Percentiles rank a stretch among this genome's conserved stretches.
Evolutionary conservation across 345 rosid genomes (phyloP).

Genomic region (Turritis glabra): DNA sequence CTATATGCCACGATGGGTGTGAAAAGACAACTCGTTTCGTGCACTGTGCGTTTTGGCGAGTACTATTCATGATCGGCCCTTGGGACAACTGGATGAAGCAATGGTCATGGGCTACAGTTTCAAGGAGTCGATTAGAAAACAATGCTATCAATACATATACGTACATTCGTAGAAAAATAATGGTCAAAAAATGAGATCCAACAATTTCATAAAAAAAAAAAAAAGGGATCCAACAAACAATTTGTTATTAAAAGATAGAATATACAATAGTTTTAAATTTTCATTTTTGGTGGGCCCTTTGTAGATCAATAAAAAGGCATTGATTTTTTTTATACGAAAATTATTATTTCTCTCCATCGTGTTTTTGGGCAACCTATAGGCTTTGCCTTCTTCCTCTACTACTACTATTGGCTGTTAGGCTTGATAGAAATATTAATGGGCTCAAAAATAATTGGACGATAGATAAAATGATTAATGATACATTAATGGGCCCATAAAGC

Average conservation of each 20-base stretch:
- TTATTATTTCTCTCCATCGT: too few species aligned
- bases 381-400: neutral
- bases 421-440: neutral
- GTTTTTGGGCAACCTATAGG: too few species aligned
- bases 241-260: too few species aligned
- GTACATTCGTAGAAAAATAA: too few species aligned
- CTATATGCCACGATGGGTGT: neutral
- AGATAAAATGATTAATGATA: neutral
- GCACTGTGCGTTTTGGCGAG: neutral
- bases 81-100: neutral
- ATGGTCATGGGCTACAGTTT: neutral
- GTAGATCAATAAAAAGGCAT: too few species aligned
- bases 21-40: neutral
- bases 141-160: too few species aligned
- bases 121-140: neutral
- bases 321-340: too few species aligned
- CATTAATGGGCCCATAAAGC: neutral
- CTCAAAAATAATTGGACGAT: neutral
- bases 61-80: neutral
- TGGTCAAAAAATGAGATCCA: too few species aligned
- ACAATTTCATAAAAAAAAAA: too few species aligned
- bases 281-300: too few species aligned
- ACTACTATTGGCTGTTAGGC: neutral
- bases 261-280: too few species aligned
- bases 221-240: too few species aligned